Conservation (phyloP, 768 basidiomycete species). For the Leucosporidium scottii region DNA sequence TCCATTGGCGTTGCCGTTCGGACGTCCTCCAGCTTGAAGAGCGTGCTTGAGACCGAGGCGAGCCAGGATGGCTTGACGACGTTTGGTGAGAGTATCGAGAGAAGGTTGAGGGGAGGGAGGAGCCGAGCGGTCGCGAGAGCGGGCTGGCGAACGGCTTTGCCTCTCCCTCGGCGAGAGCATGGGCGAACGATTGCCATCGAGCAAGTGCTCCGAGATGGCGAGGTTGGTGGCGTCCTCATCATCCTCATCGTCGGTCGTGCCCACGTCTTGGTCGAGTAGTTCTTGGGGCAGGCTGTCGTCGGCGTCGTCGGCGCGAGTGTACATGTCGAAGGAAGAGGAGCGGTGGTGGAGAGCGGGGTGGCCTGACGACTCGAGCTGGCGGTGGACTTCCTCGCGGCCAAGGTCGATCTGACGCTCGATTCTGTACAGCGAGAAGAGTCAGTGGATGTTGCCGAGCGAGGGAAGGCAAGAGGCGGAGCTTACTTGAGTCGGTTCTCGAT, state of each 20-base stretch:
- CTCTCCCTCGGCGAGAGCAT: neutral
- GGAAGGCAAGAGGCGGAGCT: neutral
- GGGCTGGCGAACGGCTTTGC: neutral
- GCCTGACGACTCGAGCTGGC: neutral
- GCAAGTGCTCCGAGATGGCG: neutral
- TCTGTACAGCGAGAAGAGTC: conserved; percentile 1
- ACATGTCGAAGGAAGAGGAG: conserved; percentile 6
- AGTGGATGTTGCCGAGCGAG: neutral
- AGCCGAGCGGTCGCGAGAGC: too few relatives aligned
- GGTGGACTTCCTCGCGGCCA: conserved; percentile 22
- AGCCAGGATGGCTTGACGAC: conserved; percentile 12
- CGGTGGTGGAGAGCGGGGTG: neutral
- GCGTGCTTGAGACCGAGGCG: conserved; percentile 11
- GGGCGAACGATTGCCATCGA: neutral
- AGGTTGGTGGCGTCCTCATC: neutral
- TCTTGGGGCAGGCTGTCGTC: neutral
- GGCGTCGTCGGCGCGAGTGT: neutral
- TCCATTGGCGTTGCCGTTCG: neutral
- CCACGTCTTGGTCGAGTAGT: neutral
- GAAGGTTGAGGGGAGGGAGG: neutral
- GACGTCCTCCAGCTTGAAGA: neutral
- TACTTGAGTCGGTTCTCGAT: conserved; percentile 73
- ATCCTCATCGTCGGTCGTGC: neutral
- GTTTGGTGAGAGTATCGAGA: neutral
- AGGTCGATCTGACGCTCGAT: conserved; percentile 35